Evolutionary conservation across 257 asterid species (phyloP), one percentile per base, ranked within the genome.

Genomic region (Solanum ossicruentum): DNA sequence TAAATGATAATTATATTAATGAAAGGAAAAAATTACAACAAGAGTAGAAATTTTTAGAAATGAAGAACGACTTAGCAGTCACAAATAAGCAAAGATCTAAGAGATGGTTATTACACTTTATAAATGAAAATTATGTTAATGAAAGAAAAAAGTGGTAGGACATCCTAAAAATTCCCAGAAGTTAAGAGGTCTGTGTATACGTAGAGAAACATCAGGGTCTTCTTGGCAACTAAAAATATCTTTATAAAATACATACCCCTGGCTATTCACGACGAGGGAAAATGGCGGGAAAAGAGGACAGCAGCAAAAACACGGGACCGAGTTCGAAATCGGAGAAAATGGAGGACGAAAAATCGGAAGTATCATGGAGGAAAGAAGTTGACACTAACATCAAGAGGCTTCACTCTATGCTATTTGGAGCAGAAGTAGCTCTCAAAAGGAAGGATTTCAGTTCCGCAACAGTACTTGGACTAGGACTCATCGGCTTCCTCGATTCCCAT

Each of bases 401-500:
- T 49, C 98, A 97, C n/a, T 93, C 98, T 69, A 91, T 95, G 83
- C 90, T 94, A 49, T 97, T 93, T 82, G 97, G 98, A 41, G 93
- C 95, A 21, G 98, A 93, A 77, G 90, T 87, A 71, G 97, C 98
- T 84, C 89, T 94, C 72, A 94, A 95, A 87, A 95, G 91, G 73
- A 91, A 90, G 69, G 98, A 97, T 91, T 95, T 88, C 85, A 70
- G 88, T 84, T 88, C 91, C 56, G 98, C 98, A 84, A 94, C 91
- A 81, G 94, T 91, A 84, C 90, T 91, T 63, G 89, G 93, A 82
- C 90, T 97, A 84, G 95, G 90, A 47, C 98, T 97, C 84, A 77
- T 94, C 87, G 99, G 98, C 72, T 97, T 97, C 92, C 97, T 97
- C 81, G 97, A 97, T 90, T 94, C 98, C 63, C 93, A 77, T 77